These are phyloP conservation scores for Talaromyces sp. DNA, from an alignment of 2,329 filamentous ascomycete genomes.

Conservation along the genomic window DNA sequence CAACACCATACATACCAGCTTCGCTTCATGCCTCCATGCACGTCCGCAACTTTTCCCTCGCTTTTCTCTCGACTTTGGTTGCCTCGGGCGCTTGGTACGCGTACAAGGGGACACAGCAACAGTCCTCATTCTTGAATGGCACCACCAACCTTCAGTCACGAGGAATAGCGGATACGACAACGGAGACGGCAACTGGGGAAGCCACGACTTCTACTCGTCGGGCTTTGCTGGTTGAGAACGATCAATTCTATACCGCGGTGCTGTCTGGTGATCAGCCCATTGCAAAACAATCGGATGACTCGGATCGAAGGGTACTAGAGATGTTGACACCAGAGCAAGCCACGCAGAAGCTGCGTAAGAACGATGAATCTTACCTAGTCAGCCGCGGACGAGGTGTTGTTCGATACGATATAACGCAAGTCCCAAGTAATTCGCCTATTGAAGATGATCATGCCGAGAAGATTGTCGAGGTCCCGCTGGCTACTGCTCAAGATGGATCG, in stretches of 20 bases:
- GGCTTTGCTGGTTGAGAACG: slow-evolving; percentile 82
- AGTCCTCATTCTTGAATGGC: slow-evolving; percentile 26
- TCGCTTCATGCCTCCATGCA: slow-evolving; percentile 47
- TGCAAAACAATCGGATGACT: slow-evolving; percentile 80
- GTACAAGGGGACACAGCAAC: slow-evolving; percentile 39
- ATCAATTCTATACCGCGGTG: slow-evolving; percentile 83
- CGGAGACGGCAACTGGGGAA: slow-evolving; percentile 25
- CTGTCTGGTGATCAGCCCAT: slow-evolving; percentile 82
- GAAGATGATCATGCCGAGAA: slow-evolving; percentile 98
- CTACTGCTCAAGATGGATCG: slow-evolving; percentile 53
- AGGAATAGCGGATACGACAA: slow-evolving; percentile 26
- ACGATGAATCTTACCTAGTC: slow-evolving; percentile 88
- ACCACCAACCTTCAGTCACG: slow-evolving; percentile 25
- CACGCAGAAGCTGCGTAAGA: slow-evolving; percentile 79
- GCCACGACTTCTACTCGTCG: slow-evolving; percentile 55
- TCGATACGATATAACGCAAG: slow-evolving; percentile 89
- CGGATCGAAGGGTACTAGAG: slow-evolving; percentile 80
- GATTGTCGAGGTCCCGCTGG: slow-evolving; percentile 81
- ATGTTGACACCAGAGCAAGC: slow-evolving; percentile 96
- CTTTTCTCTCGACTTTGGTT: slow-evolving; percentile 46
- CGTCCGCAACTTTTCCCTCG: slow-evolving; percentile 47
- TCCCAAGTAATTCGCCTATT: slow-evolving; percentile 94
- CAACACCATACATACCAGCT: slow-evolving; percentile 34
- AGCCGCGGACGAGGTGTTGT: slow-evolving; percentile 86
- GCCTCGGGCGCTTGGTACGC: slow-evolving; percentile 50